Base-by-base conservation (phyloP, 2,329 filamentous ascomycete species). In the Botrytis tulipae region DNA sequence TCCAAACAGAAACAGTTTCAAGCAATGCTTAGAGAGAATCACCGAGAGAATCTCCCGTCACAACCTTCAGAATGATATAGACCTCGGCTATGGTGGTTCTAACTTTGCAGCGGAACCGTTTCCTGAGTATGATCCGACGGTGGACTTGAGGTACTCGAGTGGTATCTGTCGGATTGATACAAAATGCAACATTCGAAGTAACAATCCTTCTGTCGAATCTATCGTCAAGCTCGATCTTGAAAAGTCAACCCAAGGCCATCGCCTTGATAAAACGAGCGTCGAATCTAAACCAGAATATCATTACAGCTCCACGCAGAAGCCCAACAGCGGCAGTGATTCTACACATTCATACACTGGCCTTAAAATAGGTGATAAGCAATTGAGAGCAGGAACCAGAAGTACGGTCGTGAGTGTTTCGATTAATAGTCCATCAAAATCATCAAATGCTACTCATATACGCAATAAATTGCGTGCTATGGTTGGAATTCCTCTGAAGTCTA, bases 21-120 rank as follows among this genome's bases (percentile, higher is more conserved):
- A 9, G 22, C 12, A 10, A 40, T 16, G 14, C 32, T n/a, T 25
- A 14, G 25, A 16, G n/a, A 57, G 12, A 22, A 57, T 29, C 1
- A 6, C 12, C 7, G 54, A 32, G 35, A 69, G 37, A 32, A 57
- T 10, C 5, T 22, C 6, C 16, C 12, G 14, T 42, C 10, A 25
- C 54, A 18, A 42, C 32, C 32, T 10, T 42, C 35, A 42, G 6
- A 7, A 22, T 16, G n/a, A 42, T 32, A 57, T 69, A 42, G 66
- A 69, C 42, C 51, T 69, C 32, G 66, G 66, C 42, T 42, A 69
- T 57, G 66, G 66, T 25, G 66, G 66, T 42, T 42, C 48, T 25
- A n/a, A 25, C 14, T 32, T 57, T 32, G 16, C n/a, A 18, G 35
- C 48, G 35, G 9, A 69, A 59, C n/a, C 35, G 10, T 69, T 69